phyloP scores from a whole-genome alignment of 148 eudicot species.

The Rhododendron molle region DNA sequence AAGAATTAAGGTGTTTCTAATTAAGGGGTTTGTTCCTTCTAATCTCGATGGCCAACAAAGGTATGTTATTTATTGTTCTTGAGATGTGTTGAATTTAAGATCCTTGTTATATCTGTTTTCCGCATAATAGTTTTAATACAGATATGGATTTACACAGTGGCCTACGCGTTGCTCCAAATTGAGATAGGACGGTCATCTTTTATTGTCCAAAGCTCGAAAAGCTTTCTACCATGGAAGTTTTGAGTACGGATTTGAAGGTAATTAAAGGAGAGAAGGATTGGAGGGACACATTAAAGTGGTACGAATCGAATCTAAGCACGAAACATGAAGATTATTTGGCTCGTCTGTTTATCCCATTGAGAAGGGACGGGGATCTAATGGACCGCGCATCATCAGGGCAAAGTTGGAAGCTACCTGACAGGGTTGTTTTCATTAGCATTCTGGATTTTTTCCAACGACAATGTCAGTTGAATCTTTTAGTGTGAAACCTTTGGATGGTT shows the following conservation, averaged over 20 bases:
- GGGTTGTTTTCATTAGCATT: neutral
- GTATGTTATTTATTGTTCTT: too few species aligned
- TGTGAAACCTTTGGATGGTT: too few species aligned
- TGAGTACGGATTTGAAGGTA: neutral
- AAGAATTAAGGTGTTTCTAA: too few species aligned
- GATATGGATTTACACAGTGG: too few species aligned
- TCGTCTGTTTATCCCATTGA: neutral
- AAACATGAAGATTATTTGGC: conserved; percentile 1
- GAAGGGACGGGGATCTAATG: conserved; percentile 8
- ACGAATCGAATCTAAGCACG: neutral
- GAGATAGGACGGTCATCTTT: conserved; percentile 7
- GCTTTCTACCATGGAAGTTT: conserved; percentile 5
- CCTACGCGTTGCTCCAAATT: neutral
- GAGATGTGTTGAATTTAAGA: too few species aligned
- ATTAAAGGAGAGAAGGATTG: conserved; percentile 22
- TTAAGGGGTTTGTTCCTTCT: too few species aligned
- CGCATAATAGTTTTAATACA: too few species aligned
- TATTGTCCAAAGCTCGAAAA: conserved; percentile 16
- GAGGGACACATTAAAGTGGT: conserved; percentile 18
- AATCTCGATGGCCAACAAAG: too few species aligned
- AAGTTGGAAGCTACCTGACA: neutral
- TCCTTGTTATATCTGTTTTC: too few species aligned
- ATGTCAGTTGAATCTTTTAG: too few species aligned
- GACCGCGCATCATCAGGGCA: neutral
- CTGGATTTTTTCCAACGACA: neutral